Evolutionary conservation across 164 flowering plant species (phyloP), one percentile per base, ranked within the genome.

Genomic region (Hamamelis virginiana): DNA sequence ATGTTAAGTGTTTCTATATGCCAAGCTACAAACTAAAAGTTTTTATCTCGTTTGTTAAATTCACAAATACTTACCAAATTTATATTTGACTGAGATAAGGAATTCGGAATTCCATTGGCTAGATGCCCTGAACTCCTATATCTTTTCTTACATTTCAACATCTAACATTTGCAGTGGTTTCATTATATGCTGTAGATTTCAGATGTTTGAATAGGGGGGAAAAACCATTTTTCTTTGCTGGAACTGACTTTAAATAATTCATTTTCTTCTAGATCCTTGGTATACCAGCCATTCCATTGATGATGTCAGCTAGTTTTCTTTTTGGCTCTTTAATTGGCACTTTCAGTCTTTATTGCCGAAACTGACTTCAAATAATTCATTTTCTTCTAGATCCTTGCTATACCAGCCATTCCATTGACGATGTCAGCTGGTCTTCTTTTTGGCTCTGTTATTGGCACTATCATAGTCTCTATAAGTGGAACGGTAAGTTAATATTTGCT

Each of bases 341-440:
- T 48, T 77, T 95, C 68, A 55, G 99, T 95, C 59, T 95, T 98
- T 9, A 91, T 95, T n/a, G 11, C 41, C 11, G 44, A 44, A 59
- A 53, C 72, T 68, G 65, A 78, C 62, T 15, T 68, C 26, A 18
- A 18, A 12, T 45, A 6, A 0, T 41, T 52, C 60, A 5, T 69
- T 15, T 48, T 68, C 22, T 67, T 22, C 52, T 69, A 92, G 99
- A 76, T 95, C 66, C 98, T 95, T 80, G 99, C 99, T 21, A 87
- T 95, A 77, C 99, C 99, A 53, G 99, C 99, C 46, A 86, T 95
- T 74, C 99, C 99, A 43, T 83, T 95, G 79, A 95, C 99, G 41
- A 89, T 95, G 96, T 92, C 99, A 56, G 97, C 98, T 62, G 99
- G 99, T 69, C 91, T 95, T 77, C 88, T 95, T 15, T 95, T 95